These are phyloP conservation scores for Coccomyxa sp. DNA, from an alignment of 139 green algal species.

Conservation along the genomic window DNA sequence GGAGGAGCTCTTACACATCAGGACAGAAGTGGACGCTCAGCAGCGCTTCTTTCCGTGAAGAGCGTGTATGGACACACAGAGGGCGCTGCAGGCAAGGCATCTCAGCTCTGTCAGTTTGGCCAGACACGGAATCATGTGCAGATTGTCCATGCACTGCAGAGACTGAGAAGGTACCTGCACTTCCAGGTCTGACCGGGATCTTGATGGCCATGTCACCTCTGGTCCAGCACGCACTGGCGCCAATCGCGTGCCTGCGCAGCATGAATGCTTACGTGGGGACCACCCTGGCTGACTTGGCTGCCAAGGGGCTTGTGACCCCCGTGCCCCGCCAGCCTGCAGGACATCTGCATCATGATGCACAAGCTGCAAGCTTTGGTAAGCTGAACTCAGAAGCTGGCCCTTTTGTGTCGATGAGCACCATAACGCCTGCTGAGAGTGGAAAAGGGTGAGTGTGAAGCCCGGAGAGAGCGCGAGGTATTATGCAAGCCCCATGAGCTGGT, in stretches of 20 bases:
- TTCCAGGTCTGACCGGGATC: conserved; percentile 62
- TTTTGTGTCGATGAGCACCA: too few relatives aligned
- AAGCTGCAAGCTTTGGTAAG: too few relatives aligned
- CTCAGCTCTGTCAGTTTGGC: not conserved
- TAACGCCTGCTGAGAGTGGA: too few relatives aligned
- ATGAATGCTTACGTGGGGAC: conserved; percentile 54
- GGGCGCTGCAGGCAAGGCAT: conserved; percentile 36
- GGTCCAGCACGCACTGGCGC: conserved; percentile 8
- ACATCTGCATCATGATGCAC: too few relatives aligned
- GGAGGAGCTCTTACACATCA: not conserved
- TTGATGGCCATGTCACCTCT: conserved; percentile 32
- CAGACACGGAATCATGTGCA: too few relatives aligned
- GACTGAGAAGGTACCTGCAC: not conserved
- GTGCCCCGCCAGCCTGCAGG: not conserved
- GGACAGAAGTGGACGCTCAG: conserved; percentile 2
- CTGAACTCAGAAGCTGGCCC: too few relatives aligned
- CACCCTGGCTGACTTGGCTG: conserved; percentile 31
- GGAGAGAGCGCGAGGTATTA: too few relatives aligned
- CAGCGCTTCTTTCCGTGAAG: conserved; percentile 55
- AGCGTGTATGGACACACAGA: conserved; percentile 79
- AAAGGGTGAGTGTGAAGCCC: not conserved
- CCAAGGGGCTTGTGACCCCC: not conserved
- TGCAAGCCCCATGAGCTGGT: not conserved
- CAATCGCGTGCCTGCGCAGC: conserved; percentile 47
- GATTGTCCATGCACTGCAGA: too few relatives aligned